Conservation (phyloP, 1,284 basidiomycete genomes). For the Ustilago xerochloae region DNA sequence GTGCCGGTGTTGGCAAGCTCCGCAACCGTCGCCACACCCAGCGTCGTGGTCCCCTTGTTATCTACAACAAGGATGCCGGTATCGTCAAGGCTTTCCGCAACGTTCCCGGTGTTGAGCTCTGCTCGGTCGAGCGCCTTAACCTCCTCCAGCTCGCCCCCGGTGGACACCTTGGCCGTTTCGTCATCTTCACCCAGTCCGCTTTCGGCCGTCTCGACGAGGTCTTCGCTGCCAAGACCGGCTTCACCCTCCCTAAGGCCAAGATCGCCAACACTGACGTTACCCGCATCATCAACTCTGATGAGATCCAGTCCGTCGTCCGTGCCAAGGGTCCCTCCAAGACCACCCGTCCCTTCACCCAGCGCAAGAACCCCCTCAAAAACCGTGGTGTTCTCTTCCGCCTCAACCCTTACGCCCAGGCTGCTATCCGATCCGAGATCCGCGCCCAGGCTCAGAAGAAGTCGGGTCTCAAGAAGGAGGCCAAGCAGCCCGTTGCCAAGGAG, state of each 20-base stretch:
- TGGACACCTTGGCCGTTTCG: conserved; percentile 98
- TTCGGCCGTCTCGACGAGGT: conserved; percentile 93
- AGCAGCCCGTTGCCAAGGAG: conserved; percentile 78
- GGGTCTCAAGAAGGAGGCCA: conserved; percentile 62
- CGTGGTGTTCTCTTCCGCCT: conserved; percentile 96
- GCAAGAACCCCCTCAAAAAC: conserved; percentile 96
- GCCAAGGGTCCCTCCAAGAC: conserved; percentile 82
- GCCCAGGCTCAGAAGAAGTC: conserved; percentile 61
- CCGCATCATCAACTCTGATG: conserved; percentile 86
- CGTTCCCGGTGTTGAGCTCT: conserved; percentile 96
- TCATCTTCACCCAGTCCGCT: conserved; percentile 98
- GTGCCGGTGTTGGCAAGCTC: conserved; percentile 97
- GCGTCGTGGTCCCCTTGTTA: conserved; percentile 95
- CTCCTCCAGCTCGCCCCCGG: conserved; percentile 99
- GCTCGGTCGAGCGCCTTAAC: conserved; percentile 93
- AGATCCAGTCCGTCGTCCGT: conserved; percentile 81
- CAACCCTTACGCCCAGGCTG: conserved; percentile 91
- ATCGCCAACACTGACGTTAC: conserved; percentile 97
- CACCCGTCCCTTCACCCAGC: conserved; percentile 97
- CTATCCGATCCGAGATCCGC: conserved; percentile 64
- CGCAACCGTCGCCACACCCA: conserved; percentile 97
- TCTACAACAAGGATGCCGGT: conserved; percentile 98
- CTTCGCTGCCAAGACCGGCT: conserved; percentile 89
- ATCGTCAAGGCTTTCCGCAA: conserved; percentile 99
- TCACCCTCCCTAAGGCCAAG: conserved; percentile 75